A percentile compares a stretch with the other conserved stretches of the same genome.
Evolutionary conservation across 345 rosid species (phyloP).

Genomic region (Heritiera fomes): DNA sequence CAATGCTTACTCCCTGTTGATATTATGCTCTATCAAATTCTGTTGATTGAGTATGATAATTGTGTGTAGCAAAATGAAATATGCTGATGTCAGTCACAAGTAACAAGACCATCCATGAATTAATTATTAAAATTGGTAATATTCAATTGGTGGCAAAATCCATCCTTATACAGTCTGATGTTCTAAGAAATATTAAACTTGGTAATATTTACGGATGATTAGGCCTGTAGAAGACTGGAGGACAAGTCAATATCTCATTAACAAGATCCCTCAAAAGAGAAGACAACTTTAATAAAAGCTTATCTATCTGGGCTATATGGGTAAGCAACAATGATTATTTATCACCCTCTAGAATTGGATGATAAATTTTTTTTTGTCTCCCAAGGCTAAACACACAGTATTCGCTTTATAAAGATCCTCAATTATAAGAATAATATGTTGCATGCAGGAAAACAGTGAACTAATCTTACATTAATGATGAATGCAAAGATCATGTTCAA

Average conservation of each 20-base stretch:
- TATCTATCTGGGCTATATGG: not conserved
- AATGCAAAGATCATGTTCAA: not conserved
- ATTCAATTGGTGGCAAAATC: not conserved
- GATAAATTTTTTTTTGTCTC: not conserved
- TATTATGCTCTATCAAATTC: not conserved
- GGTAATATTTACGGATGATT: not conserved
- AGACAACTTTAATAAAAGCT: not conserved
- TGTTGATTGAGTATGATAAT: not conserved
- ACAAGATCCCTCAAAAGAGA: not conserved
- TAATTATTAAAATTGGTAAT: not conserved
- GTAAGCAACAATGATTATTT: not conserved
- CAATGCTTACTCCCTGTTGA: not conserved
- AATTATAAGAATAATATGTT: not conserved
- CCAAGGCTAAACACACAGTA: not conserved
- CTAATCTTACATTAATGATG: not conserved
- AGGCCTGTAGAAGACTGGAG: not conserved
- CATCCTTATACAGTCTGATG: not conserved
- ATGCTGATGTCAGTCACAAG: not conserved
- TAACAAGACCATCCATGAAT: not conserved
- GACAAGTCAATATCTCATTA: not conserved
- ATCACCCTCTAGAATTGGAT: not conserved
- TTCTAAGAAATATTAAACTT: not conserved
- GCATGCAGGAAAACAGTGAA: not conserved
- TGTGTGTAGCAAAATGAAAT: not conserved
- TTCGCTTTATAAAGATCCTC: not conserved